A percentile compares a stretch with the other conserved stretches of the same genome.
phyloP scores from a whole-genome alignment of 164 flowering plant genomes.

The Tinospora cordifolia region DNA sequence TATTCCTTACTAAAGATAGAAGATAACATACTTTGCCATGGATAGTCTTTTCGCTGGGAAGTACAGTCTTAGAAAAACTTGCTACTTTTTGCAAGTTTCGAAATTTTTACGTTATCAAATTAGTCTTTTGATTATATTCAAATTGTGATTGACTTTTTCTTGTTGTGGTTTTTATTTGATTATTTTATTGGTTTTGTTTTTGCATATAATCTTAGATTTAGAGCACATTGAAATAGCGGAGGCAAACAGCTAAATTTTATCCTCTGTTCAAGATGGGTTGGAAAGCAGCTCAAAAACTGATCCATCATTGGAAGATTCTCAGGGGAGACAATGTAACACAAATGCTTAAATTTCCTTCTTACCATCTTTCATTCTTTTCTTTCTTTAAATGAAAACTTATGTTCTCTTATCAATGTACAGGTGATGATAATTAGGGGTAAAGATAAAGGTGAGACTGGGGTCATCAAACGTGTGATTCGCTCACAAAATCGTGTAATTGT shows the following conservation, averaged over 20 bases:
- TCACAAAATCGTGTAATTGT: constrained; percentile 95
- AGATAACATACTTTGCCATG: no score
- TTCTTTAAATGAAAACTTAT: background rate
- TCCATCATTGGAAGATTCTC: constrained; percentile 69
- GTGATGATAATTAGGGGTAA: constrained; percentile 92
- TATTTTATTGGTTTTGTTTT: no score
- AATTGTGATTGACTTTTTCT: no score
- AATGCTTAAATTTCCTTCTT: background rate
- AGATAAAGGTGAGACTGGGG: constrained; percentile 76
- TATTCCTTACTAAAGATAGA: no score
- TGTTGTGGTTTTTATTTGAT: no score
- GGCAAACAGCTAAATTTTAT: background rate
- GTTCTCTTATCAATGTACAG: constrained; percentile 24
- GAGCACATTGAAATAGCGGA: no score
- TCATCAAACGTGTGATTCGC: constrained; percentile 82
- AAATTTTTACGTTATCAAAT: no score
- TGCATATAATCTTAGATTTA: no score
- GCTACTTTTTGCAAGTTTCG: no score
- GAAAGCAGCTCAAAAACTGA: constrained; percentile 93
- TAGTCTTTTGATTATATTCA: no score
- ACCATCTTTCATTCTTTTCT: background rate
- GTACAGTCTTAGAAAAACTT: no score
- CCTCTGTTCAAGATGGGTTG: constrained; percentile 53
- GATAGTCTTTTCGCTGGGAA: no score
- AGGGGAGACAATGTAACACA: constrained; percentile 76